phyloP scores from a whole-genome alignment of 1,284 basidiomycete genomes.

The Trichosporon sp. region DNA sequence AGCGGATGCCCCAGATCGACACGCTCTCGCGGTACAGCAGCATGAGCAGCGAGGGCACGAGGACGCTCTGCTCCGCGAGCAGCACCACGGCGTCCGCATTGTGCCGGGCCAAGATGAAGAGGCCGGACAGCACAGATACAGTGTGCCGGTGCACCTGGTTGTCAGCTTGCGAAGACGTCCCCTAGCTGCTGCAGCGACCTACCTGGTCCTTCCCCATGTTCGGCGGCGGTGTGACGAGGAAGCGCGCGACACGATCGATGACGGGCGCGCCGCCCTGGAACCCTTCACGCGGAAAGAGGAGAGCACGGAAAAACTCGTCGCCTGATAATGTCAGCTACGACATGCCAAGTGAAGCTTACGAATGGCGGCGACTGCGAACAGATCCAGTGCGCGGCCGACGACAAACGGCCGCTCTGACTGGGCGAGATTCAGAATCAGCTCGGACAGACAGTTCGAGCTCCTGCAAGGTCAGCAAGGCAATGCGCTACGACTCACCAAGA shows the following conservation, averaged over 20 bases:
- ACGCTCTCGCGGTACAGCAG: slow-evolving; percentile 31
- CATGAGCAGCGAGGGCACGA: slow-evolving; percentile 33
- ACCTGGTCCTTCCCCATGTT: slow-evolving; percentile 8
- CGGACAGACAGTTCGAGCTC: slow-evolving; percentile 28
- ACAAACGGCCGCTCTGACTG: slow-evolving; percentile 8
- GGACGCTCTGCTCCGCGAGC: slow-evolving; percentile 30
- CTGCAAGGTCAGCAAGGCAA: slow-evolving; percentile 15
- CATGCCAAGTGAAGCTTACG: slow-evolving; percentile 22
- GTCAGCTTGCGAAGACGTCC: not conserved
- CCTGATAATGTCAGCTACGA: slow-evolving; percentile 28
- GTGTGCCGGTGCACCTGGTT: slow-evolving; percentile 11
- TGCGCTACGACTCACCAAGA: slow-evolving; percentile 26
- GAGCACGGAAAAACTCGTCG: slow-evolving; percentile 33
- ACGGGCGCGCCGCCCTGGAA: slow-evolving; percentile 15
- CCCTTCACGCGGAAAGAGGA: slow-evolving; percentile 14
- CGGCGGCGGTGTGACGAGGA: slow-evolving; percentile 12
- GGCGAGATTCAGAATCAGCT: slow-evolving; percentile 23
- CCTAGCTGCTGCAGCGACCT: not conserved
- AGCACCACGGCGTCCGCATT: slow-evolving; percentile 36
- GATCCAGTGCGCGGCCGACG: slow-evolving; percentile 23
- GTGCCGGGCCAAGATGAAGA: slow-evolving; percentile 31
- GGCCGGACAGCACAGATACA: slow-evolving; percentile 16
- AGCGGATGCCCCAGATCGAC: slow-evolving; percentile 33
- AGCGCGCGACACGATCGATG: slow-evolving; percentile 25
- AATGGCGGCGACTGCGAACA: slow-evolving; percentile 32